phyloP scores from a whole-genome alignment of 2,329 filamentous ascomycete genomes.

The Apiospora saccharicola region DNA sequence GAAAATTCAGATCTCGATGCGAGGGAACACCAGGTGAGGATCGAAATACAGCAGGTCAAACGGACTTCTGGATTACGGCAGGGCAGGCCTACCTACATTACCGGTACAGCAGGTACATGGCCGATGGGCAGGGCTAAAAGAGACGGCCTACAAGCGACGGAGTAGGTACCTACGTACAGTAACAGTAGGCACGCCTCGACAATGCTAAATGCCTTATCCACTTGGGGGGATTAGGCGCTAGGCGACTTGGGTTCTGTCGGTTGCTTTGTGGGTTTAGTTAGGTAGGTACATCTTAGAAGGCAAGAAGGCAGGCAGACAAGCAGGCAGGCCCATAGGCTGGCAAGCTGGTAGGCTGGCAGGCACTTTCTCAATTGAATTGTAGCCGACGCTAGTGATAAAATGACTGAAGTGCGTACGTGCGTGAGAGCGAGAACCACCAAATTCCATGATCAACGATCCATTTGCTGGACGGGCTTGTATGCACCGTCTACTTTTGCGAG shows the following conservation, averaged over 20 bases:
- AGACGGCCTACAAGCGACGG: neutral
- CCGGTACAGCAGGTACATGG: constrained; percentile 13
- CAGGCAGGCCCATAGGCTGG: too few relatives aligned
- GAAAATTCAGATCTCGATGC: constrained; percentile 29
- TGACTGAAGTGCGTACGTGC: neutral
- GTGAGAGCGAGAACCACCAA: neutral
- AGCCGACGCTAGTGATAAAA: constrained; percentile 20
- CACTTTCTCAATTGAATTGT: neutral
- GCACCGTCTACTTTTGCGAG: too few relatives aligned
- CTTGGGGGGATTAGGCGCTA: neutral
- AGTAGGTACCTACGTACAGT: neutral
- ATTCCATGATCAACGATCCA: neutral
- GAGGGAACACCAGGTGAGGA: constrained; percentile 20
- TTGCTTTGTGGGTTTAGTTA: neutral
- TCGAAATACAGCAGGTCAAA: constrained; percentile 21
- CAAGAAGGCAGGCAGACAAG: too few relatives aligned
- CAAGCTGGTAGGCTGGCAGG: too few relatives aligned
- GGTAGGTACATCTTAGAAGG: too few relatives aligned
- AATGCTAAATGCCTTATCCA: neutral
- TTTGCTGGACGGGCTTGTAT: neutral
- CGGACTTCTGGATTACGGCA: constrained; percentile 15
- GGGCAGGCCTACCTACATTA: neutral
- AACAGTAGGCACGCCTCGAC: neutral
- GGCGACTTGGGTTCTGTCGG: neutral
- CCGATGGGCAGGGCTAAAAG: neutral